Evolutionary conservation across 768 basidiomycete species (phyloP).

Genomic region (Mycena olivaceomarginata): DNA sequence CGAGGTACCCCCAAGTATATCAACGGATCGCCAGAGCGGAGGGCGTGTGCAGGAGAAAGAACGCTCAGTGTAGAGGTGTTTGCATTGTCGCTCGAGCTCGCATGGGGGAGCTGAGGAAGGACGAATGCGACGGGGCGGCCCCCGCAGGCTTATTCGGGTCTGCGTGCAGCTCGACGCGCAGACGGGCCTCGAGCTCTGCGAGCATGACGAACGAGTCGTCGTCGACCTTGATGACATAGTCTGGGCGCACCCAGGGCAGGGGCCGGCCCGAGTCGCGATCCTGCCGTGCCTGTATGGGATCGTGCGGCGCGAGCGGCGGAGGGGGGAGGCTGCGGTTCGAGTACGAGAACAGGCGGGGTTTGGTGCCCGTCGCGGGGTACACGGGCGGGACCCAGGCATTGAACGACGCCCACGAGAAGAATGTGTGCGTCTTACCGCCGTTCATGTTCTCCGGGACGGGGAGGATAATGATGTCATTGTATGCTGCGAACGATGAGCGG

Average conservation of each 20-base stretch:
- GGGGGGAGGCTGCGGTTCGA: constrained; percentile 73
- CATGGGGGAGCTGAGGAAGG: constrained; percentile 10
- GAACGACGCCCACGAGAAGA: constrained; percentile 94
- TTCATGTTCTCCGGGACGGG: constrained; percentile 97
- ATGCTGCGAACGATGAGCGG: constrained; percentile 66
- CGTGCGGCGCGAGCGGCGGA: constrained; percentile 82
- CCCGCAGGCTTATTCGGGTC: constrained; percentile 53
- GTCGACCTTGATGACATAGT: constrained; percentile 95
- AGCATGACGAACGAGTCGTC: constrained; percentile 98
- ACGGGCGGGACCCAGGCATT: constrained; percentile 94
- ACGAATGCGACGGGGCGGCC: constrained; percentile 35
- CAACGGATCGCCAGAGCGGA: constrained; percentile 71
- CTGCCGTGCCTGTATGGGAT: constrained; percentile 75
- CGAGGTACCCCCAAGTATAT: constrained; percentile 94
- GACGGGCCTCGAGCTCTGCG: constrained; percentile 93
- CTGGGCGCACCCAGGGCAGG: constrained; percentile 88
- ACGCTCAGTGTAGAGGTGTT: constrained; percentile 25
- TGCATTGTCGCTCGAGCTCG: constrained; percentile 30
- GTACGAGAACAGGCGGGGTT: constrained; percentile 78
- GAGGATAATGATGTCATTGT: constrained; percentile 90
- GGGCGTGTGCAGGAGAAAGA: constrained; percentile 27
- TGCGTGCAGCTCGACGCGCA: constrained; percentile 84
- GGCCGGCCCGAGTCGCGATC: constrained; percentile 65
- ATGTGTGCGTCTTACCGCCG: constrained; percentile 92
- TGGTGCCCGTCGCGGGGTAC: constrained; percentile 68